Percentiles rank a stretch among this genome's conserved stretches.
phyloP scores from a whole-genome alignment of 306 rosid species.

The Vigna trinervia region DNA sequence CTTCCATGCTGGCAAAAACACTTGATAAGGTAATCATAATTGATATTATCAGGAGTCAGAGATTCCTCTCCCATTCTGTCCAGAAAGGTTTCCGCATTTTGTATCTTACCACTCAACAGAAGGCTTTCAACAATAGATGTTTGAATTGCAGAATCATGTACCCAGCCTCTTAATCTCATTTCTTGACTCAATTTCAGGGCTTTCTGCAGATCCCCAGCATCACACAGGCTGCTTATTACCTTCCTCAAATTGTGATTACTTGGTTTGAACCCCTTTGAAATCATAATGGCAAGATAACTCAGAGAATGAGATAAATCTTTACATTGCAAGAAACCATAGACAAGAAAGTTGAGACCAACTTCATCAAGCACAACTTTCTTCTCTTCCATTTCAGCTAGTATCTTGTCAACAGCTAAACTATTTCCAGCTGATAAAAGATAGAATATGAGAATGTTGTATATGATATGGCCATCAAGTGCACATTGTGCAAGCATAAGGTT shows the following conservation, averaged over 20 bases:
- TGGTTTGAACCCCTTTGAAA: slow-evolving; percentile 66
- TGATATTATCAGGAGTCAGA: slow-evolving; percentile 67
- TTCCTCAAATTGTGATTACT: slow-evolving; percentile 68
- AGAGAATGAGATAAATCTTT: slow-evolving; percentile 60
- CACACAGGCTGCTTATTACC: slow-evolving; percentile 66
- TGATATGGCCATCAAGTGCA: slow-evolving; percentile 48
- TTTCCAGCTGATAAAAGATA: slow-evolving; percentile 64
- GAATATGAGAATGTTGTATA: slow-evolving; percentile 78
- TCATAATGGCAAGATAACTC: slow-evolving; percentile 68
- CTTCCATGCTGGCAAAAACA: slow-evolving; percentile 67
- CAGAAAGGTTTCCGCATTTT: slow-evolving; percentile 74
- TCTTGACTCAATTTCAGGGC: slow-evolving; percentile 68
- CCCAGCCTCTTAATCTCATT: slow-evolving; percentile 78
- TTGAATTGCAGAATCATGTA: slow-evolving; percentile 72
- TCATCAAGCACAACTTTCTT: slow-evolving; percentile 60
- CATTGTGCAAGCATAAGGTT: slow-evolving; percentile 64
- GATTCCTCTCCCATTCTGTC: slow-evolving; percentile 64
- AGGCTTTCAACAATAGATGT: slow-evolving; percentile 64
- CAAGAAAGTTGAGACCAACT: slow-evolving; percentile 75
- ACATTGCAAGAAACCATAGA: slow-evolving; percentile 68
- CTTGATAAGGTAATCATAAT: slow-evolving; percentile 72
- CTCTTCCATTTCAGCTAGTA: slow-evolving; percentile 64
- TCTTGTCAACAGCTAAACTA: slow-evolving; percentile 49
- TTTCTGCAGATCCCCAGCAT: slow-evolving; percentile 59
- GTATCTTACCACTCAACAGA: slow-evolving; percentile 61